phyloP scores from a whole-genome alignment of 2,329 filamentous ascomycete species.

The Elsinoe fawcettii region DNA sequence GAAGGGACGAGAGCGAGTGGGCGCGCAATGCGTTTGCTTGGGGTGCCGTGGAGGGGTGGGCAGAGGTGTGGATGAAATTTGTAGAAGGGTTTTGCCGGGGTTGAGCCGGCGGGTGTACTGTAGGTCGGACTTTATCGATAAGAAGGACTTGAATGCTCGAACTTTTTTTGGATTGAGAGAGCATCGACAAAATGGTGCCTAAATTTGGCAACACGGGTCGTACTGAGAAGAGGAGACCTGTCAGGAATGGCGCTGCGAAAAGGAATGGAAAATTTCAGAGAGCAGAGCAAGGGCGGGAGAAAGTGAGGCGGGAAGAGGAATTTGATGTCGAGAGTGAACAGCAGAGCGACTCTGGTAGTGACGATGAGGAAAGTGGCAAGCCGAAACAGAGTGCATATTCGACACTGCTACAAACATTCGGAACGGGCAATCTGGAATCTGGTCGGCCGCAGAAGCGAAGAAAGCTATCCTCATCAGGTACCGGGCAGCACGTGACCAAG shows the following conservation, averaged over 20 bases:
- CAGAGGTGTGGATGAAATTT: slow-evolving; percentile 16
- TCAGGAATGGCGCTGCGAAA: background rate
- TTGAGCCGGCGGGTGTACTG: background rate
- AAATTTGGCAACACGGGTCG: slow-evolving; percentile 4
- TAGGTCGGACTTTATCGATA: slow-evolving; percentile 11
- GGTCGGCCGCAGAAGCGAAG: slow-evolving; percentile 3
- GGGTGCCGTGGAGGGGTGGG: slow-evolving; percentile 12
- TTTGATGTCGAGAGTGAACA: background rate
- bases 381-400: background rate
- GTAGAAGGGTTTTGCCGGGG: slow-evolving; percentile 15
- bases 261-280: background rate
- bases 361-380: slow-evolving; percentile 9
- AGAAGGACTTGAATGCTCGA: background rate
- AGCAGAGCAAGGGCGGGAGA: background rate
- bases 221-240: slow-evolving; percentile 11
- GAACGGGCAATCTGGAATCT: background rate
- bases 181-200: background rate
- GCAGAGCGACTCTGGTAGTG: background rate
- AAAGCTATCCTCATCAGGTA: slow-evolving; percentile 16
- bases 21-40: slow-evolving; percentile 9
- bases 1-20: background rate
- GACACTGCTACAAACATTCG: slow-evolving; percentile 7
- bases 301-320: background rate
- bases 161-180: background rate
- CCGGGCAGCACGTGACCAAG: background rate